A percentile compares a stretch with the other conserved stretches of the same genome.
Conservation (phyloP, 805 yeast genomes). For the Candida succiphila region DNA sequence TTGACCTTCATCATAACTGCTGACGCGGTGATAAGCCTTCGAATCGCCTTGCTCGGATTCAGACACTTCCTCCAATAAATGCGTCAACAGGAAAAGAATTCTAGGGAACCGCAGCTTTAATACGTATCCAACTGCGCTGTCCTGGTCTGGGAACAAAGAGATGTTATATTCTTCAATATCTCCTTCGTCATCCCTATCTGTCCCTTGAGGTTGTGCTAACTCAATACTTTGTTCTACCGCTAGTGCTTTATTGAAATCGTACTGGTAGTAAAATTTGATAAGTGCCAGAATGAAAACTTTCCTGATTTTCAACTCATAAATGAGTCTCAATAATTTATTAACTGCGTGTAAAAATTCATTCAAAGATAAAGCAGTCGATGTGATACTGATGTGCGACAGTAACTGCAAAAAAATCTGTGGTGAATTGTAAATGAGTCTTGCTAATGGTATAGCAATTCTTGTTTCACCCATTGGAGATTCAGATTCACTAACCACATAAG, state of each 20-base stretch:
- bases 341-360: constrained; percentile 15
- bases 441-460: constrained; percentile 25
- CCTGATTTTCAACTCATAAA: constrained; percentile 67
- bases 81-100: constrained; percentile 14
- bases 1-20: constrained; percentile 23
- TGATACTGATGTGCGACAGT: constrained; percentile 21
- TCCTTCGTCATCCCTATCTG: neutral
- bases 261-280: constrained; percentile 18
- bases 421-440: constrained; percentile 29
- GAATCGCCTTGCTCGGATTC: constrained; percentile 52
- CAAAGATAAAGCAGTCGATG: constrained; percentile 6
- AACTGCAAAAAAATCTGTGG: constrained; percentile 26
- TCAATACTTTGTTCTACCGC: neutral
- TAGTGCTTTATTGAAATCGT: too few species aligned
- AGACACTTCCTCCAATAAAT: constrained; percentile 64
- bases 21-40: constrained; percentile 36
- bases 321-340: constrained; percentile 27
- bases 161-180: neutral
- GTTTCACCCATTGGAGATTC: constrained; percentile 32
- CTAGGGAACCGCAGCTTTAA: constrained; percentile 17
- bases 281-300: constrained; percentile 33
- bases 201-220: neutral
- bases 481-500: constrained; percentile 30
- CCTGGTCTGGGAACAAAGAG: constrained; percentile 2
- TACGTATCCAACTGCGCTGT: constrained; percentile 10